These are phyloP conservation scores for Podospora pseudocomata DNA, from an alignment of 495 filamentous ascomycete species.

Conservation along the genomic window DNA sequence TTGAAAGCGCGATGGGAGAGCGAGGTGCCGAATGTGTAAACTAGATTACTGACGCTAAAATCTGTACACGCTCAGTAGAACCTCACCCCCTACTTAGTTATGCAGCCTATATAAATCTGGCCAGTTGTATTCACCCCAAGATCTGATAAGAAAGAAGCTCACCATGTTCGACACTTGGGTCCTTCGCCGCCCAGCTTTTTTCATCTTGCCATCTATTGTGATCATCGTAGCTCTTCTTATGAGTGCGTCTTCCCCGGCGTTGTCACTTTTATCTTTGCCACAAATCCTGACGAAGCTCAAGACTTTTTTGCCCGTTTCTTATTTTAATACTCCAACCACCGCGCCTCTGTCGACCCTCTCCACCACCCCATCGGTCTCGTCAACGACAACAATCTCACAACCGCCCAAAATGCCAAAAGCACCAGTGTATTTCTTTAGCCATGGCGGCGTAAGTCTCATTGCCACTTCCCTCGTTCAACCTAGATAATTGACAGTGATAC, in stretches of 20 bases:
- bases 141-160: neutral
- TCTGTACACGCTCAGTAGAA: neutral
- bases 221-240: slow-evolving; percentile 18
- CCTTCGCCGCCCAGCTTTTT: slow-evolving; percentile 10
- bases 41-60: neutral
- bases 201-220: slow-evolving; percentile 9
- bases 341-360: slow-evolving; percentile 11
- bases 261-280: neutral
- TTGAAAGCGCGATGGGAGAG: neutral
- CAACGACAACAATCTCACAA: slow-evolving; percentile 15
- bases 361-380: slow-evolving; percentile 12
- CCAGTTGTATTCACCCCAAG: neutral
- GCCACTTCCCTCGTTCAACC: too few relatives aligned
- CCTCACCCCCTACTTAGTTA: neutral
- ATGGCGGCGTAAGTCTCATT: slow-evolving; percentile 62
- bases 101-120: neutral
- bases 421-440: slow-evolving; percentile 75
- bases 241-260: slow-evolving; percentile 9
- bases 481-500: neutral
- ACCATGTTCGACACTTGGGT: slow-evolving; percentile 12
- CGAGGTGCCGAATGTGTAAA: neutral
- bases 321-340: neutral
- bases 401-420: slow-evolving; percentile 32
- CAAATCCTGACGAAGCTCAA: slow-evolving; percentile 13
- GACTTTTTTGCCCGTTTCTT: slow-evolving; percentile 6